A percentile compares a stretch with the other conserved stretches of the same genome.
These are phyloP conservation scores for Ogataea nonfermentans DNA, from an alignment of 805 yeast species.

Conservation along the genomic window DNA sequence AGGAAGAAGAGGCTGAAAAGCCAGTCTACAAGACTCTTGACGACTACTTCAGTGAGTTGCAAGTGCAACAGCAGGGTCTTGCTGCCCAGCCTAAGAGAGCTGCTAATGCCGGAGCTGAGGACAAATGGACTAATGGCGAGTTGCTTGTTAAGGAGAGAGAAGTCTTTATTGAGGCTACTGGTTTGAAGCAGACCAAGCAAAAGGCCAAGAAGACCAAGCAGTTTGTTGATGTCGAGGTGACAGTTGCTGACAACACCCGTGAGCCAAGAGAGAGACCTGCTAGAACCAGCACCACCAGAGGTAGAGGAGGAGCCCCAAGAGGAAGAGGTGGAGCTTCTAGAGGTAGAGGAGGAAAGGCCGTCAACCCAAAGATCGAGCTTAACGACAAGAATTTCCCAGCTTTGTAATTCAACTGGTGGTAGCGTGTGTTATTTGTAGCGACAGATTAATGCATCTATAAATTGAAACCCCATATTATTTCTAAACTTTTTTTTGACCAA, in stretches of 20 bases:
- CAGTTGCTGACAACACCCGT: conserved; percentile 59
- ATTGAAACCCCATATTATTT: conserved; percentile 1
- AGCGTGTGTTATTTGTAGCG: conserved; percentile 8
- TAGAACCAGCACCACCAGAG: conserved; percentile 27
- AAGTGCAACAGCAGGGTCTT: conserved; percentile 41
- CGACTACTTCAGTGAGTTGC: conserved; percentile 77
- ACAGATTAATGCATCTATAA: conserved; percentile 7
- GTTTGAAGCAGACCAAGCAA: conserved; percentile 63
- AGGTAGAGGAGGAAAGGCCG: conserved; percentile 22
- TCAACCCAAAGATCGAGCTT: conserved; percentile 29
- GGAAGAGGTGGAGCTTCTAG: conserved; percentile 35
- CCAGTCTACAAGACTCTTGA: conserved; percentile 69
- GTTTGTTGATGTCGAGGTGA: conserved; percentile 69
- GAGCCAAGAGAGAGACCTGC: conserved; percentile 30
- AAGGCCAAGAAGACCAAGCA: conserved; percentile 83
- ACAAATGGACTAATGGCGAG: conserved; percentile 53
- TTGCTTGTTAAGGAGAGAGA: conserved; percentile 64
- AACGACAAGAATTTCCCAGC: conserved; percentile 71
- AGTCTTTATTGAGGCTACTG: conserved; percentile 56
- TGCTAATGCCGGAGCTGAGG: conserved; percentile 60
- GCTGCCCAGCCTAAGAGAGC: conserved; percentile 38
- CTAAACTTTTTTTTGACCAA: neutral
- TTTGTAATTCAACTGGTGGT: conserved; percentile 36
- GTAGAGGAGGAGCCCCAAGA: conserved; percentile 27
- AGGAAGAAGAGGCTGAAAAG: conserved; percentile 42